These are phyloP conservation scores for Phytopythium vexans DNA, from an alignment of 352 stramenopile genomes.

Conservation along the genomic window DNA sequence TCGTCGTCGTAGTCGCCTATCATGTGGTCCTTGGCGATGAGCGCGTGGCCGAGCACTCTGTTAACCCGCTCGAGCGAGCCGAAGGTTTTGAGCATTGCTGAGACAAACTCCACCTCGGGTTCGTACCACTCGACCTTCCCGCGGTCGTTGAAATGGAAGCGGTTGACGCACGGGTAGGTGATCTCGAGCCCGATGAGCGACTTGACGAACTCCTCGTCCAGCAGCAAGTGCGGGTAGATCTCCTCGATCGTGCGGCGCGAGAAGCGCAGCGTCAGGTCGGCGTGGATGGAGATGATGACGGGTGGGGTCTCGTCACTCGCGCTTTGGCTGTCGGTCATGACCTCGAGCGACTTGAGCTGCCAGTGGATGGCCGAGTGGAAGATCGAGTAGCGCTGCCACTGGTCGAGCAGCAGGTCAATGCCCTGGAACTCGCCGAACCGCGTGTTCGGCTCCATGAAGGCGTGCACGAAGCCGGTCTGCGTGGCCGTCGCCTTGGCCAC, in stretches of 20 bases:
- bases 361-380: conserved; percentile 42
- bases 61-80: conserved; percentile 20
- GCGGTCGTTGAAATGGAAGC: conserved; percentile 34
- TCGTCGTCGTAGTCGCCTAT: conserved; percentile 32
- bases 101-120: conserved; percentile 34
- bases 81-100: conserved; percentile 23
- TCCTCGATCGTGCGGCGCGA: conserved; percentile 50
- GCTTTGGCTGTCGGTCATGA: conserved; percentile 30
- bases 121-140: conserved; percentile 44
- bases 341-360: conserved; percentile 36
- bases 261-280: conserved; percentile 33
- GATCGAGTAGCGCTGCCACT: conserved; percentile 60
- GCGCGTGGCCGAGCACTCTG: conserved; percentile 27
- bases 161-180: conserved; percentile 41
- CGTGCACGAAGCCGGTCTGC: conserved; percentile 32
- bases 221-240: conserved; percentile 45
- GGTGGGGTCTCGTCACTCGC: conserved; percentile 14
- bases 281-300: conserved; percentile 25
- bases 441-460: conserved; percentile 32
- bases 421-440: conserved; percentile 48
- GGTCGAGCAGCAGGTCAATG: conserved; percentile 38
- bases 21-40: conserved; percentile 42
- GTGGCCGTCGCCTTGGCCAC: conserved; percentile 18
- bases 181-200: conserved; percentile 40
- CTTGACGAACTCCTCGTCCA: conserved; percentile 31